Conservation (phyloP, 202 grass and related monocot genomes). For the Carex arenaria region DNA sequence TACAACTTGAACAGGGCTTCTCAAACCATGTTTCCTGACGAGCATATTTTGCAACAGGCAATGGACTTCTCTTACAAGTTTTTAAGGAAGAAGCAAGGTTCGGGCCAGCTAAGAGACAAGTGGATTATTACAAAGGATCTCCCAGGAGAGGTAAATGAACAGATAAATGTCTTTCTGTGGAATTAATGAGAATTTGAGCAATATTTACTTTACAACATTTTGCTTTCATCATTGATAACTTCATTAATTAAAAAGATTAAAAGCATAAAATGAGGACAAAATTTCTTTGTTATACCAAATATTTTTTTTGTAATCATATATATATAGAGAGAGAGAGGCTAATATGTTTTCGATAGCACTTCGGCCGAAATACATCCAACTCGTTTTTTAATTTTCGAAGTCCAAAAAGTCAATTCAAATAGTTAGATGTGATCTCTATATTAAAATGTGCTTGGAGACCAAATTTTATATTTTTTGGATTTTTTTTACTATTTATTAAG, state of each 20-base stretch:
- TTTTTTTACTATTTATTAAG: no score
- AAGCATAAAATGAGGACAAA: background rate
- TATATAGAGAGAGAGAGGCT: background rate
- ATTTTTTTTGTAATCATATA: background rate
- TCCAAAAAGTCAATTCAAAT: no score
- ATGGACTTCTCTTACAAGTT: conserved; percentile 54
- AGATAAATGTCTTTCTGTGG: background rate
- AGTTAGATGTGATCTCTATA: no score
- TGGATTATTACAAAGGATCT: conserved; percentile 91
- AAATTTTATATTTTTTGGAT: no score
- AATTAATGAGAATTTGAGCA: background rate
- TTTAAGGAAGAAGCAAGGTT: conserved; percentile 49
- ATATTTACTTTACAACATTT: background rate
- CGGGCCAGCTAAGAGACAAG: conserved; percentile 52
- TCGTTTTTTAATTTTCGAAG: no score
- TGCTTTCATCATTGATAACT: background rate
- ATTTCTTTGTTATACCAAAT: background rate
- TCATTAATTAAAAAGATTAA: background rate
- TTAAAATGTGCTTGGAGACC: no score
- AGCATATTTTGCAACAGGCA: conserved; percentile 58
- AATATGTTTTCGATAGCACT: no score
- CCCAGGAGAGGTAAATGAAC: conserved; percentile 61
- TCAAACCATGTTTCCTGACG: conserved; percentile 53
- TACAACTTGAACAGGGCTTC: conserved; percentile 89
- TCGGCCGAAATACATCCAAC: no score